Base-by-base conservation (phyloP, 768 basidiomycete genomes). In the Amanita fuliginea region DNA sequence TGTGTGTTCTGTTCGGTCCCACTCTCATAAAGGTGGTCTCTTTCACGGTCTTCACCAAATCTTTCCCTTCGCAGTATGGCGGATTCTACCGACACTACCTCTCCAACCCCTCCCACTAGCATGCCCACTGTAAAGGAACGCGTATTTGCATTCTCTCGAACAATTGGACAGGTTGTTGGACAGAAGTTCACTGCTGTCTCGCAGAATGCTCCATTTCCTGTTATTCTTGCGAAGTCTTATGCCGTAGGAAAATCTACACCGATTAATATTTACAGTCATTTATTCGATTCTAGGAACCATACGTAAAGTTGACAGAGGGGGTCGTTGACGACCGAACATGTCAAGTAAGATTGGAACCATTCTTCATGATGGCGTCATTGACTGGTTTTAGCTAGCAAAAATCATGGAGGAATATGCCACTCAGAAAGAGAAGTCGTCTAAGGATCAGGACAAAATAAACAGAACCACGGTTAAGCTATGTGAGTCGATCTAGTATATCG, bases 361-460 rank as follows among this genome's bases (percentile, higher is more conserved):
- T 40, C 16, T 7, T 8, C 24, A 4, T 16, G 26, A 16, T 40
- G 7, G 13, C 0, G 14, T 4, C 24, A 14, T 32, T 32, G 42
- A 30, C 14, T 18, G 9, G 1, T 43, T 6, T 37, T 36, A 46
- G 42, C 2, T 51, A 26, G 2, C 19, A 9, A 46, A 36, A 35
- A 51, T 37, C 22, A 2, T 51, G 24, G 39, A 46, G 5, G 30
- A 39, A 2, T 44, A 41, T 46, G 36, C 36, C n/a, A 4, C 3
- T 6, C 18, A 16, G 14, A n/a, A 35, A 13, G 7, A 35, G 3
- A 43, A 41, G 24, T 30, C 43, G 13, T 6, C n/a, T 24, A 53
- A 45, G 26, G 51, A 52, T n/a, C 18, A n/a, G 3, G 47, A 49
- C 33, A 55, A 52, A 28, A 40, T 57, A 32, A 55, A 54, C 14